Evolutionary conservation across 164 flowering plant species (phyloP).

Genomic region (Magnolia changhungtana): DNA sequence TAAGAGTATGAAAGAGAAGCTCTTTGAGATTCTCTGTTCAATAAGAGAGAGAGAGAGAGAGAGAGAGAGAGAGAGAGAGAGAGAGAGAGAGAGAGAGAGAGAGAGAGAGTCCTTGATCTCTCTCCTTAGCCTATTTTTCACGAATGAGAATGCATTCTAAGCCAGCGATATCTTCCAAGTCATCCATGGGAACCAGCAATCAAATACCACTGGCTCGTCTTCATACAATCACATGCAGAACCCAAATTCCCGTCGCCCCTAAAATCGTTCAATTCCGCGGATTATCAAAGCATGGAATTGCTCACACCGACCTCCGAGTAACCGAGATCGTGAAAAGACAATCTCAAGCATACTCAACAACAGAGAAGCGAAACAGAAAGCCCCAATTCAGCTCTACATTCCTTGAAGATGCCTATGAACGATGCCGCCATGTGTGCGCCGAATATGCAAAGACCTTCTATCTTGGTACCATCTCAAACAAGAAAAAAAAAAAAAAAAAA

Average conservation of each 20-base stretch:
- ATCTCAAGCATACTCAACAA: conserved; percentile 19
- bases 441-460: conserved; percentile 83
- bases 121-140: not conserved
- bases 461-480: conserved; percentile 34
- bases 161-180: not conserved
- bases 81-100: conserved; percentile 4
- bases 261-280: conserved; percentile 12
- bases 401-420: conserved; percentile 58
- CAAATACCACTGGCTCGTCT: not conserved
- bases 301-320: conserved; percentile 35
- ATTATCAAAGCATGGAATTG: conserved; percentile 32
- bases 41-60: not conserved
- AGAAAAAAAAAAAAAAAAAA: too few relatives aligned
- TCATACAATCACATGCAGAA: conserved; percentile 4
- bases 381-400: conserved; percentile 36
- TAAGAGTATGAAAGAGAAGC: not conserved
- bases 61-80: not conserved
- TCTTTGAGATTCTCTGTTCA: not conserved
- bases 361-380: conserved; percentile 5
- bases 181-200: not conserved
- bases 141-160: conserved; percentile 1
- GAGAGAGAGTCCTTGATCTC: not conserved
- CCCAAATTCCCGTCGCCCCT: conserved; percentile 6
- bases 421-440: conserved; percentile 53
- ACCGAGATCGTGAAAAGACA: conserved; percentile 47